Evolutionary conservation across 148 eudicot genomes (phyloP), one percentile per base, ranked within the genome.

Genomic region (Chenopodium quinoa): DNA sequence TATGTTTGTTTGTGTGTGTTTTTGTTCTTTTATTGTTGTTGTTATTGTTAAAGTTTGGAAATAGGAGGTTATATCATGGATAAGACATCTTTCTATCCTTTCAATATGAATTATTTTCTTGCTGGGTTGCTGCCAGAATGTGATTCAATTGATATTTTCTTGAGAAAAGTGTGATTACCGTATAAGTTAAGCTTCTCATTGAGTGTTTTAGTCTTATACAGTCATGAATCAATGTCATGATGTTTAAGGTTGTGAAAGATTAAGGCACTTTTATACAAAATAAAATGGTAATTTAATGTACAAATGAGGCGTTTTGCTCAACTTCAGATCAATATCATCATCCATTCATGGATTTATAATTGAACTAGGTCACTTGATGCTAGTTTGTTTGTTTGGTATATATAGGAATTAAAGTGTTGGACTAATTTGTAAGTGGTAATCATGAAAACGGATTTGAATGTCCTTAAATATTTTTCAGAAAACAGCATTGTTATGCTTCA

Each of bases 41-140:
- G 40, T 67, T 14, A 44, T 29, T 67, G 71, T 67, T 3, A 12
- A 10, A 2, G 25, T 67, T 27, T 1, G 37, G 16, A 20, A 69
- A 6, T 32, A 32, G 72, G 9, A 3, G 44, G 16, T 69, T 31
- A 69, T 69, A 17, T 69, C 62, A 67, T 67, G 71, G 71, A 67
- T 32, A 46, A 71, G 27, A 71, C 9, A 22, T 5, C 46, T 32
- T 29, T 71, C 46, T 47, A 54, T 70, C 32, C 16, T 34, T 70
- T 2, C 71, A 67, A 13, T 67, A 37, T 34, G 22, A 37, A 5
- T 12, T 14, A 12, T 37, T 19, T 37, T 13, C 19, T 19, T 14
- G 54, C 14, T 56, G 62, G 62, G 44, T 40, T 40, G 44, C 44
- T 71, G 48, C 74, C 40, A 71, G 74, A 71, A 37, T 71, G 74